Percentiles rank a stretch among this genome's conserved stretches.
Conservation (phyloP, 2,329 filamentous ascomycete species). For the Colletotrichum higginsianum region DNA sequence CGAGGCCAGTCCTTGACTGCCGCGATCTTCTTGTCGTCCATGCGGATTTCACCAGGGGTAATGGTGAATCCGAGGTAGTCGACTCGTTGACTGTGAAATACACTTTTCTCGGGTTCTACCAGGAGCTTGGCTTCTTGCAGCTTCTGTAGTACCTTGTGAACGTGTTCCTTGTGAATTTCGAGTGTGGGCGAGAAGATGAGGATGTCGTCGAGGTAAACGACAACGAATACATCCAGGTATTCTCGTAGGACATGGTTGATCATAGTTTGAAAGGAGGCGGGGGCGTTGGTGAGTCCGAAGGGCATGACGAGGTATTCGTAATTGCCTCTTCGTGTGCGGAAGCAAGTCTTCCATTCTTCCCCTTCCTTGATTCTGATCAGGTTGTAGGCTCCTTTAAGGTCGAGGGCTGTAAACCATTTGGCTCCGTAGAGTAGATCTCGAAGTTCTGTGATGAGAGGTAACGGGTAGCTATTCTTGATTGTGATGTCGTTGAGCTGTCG, state of each 20-base stretch:
- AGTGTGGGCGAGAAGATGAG: not conserved
- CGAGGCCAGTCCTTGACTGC: not conserved
- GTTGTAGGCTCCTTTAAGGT: not conserved
- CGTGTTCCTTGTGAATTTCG: not conserved
- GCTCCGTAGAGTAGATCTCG: not conserved
- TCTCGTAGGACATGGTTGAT: not conserved
- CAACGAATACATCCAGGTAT: not conserved
- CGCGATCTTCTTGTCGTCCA: not conserved
- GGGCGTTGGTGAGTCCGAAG: not conserved
- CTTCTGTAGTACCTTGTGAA: not conserved
- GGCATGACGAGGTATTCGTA: not conserved
- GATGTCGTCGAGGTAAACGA: not conserved
- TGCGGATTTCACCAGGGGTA: not conserved
- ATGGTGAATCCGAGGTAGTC: not conserved
- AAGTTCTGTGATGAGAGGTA: not conserved
- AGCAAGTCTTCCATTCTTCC: not conserved
- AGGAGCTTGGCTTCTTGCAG: not conserved
- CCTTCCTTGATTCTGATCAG: not conserved
- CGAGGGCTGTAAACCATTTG: not conserved
- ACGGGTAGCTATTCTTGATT: not conserved
- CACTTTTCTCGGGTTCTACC: too few species aligned
- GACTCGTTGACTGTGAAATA: not conserved
- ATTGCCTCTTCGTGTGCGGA: not conserved
- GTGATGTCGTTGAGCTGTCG: not conserved
- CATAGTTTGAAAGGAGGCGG: not conserved